phyloP scores from a whole-genome alignment of 495 filamentous ascomycete species.

The Beverwykella pulmonaria region DNA sequence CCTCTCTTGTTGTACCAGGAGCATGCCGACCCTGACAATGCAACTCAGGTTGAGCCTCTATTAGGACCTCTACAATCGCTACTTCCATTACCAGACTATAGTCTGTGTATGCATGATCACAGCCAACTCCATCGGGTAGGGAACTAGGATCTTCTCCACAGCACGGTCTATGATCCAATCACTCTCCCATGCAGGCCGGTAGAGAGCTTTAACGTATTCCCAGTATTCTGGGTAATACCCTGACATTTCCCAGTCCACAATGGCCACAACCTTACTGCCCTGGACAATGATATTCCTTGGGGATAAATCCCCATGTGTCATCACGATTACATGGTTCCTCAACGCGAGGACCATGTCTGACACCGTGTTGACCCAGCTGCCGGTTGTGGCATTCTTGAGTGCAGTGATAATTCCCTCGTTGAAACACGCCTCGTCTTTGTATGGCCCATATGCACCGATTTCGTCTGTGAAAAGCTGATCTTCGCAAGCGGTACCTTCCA shows the following conservation, averaged over 20 bases:
- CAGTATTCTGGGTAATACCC: slow-evolving; percentile 50
- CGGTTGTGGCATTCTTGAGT: slow-evolving; percentile 15
- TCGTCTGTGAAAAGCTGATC: slow-evolving; percentile 28
- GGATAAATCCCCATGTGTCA: slow-evolving; percentile 52
- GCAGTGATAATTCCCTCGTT: slow-evolving; percentile 26
- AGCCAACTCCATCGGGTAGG: slow-evolving; percentile 22
- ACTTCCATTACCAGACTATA: slow-evolving; percentile 24
- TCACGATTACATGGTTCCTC: slow-evolving; percentile 26
- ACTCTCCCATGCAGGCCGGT: slow-evolving; percentile 20
- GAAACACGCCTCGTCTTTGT: slow-evolving; percentile 29
- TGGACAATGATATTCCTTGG: slow-evolving; percentile 51
- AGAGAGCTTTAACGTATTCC: slow-evolving; percentile 48
- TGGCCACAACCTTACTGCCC: slow-evolving; percentile 44
- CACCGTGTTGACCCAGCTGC: slow-evolving; percentile 25
- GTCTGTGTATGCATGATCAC: slow-evolving; percentile 24
- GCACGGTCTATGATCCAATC: slow-evolving; percentile 12
- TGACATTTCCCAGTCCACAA: slow-evolving; percentile 47
- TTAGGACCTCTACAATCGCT: neutral
- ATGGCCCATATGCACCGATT: slow-evolving; percentile 26
- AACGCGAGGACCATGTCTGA: slow-evolving; percentile 27
- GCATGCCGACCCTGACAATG: no score
- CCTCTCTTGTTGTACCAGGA: no score
- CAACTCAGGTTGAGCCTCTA: no score
- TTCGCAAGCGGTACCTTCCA: slow-evolving; percentile 31
- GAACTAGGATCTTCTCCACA: slow-evolving; percentile 29